These are phyloP conservation scores for Mycena sp. DNA, from an alignment of 1,284 basidiomycete species.

Conservation along the genomic window DNA sequence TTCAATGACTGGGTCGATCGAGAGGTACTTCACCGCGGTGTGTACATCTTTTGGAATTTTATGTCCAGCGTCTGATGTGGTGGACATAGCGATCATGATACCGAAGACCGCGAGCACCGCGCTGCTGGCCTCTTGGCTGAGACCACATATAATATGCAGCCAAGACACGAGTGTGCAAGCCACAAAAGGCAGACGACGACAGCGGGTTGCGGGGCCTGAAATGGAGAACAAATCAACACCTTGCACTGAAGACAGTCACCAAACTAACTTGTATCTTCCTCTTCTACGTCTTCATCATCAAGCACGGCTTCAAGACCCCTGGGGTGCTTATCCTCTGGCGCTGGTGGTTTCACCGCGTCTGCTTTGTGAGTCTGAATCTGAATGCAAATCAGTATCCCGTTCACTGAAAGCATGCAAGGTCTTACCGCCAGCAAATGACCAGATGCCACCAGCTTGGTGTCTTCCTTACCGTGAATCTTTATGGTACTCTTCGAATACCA, in stretches of 20 bases:
- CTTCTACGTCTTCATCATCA: not conserved
- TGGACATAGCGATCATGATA: not conserved
- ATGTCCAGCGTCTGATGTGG: not conserved
- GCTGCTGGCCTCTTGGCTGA: not conserved
- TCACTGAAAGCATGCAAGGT: not conserved
- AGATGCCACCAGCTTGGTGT: not conserved
- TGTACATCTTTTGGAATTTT: not conserved
- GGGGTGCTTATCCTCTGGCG: not conserved
- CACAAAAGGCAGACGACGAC: not conserved
- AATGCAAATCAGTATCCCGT: not conserved
- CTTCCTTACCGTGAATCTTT: not conserved
- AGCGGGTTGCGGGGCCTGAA: not conserved
- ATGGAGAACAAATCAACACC: not conserved
- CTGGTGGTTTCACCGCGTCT: not conserved
- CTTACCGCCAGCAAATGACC: not conserved
- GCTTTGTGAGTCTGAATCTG: not conserved
- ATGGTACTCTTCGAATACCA: not conserved
- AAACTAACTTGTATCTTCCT: constrained; percentile 3
- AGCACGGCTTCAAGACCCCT: not conserved
- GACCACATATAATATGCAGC: not conserved
- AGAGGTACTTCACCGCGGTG: not conserved
- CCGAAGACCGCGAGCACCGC: not conserved
- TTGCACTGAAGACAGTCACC: not conserved
- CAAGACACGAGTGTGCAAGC: not conserved
- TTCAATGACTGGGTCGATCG: not conserved